Percentiles rank a stretch among this genome's conserved stretches.
Evolutionary conservation across 306 rosid species (phyloP).

Genomic region (Lathyrus oleraceus): DNA sequence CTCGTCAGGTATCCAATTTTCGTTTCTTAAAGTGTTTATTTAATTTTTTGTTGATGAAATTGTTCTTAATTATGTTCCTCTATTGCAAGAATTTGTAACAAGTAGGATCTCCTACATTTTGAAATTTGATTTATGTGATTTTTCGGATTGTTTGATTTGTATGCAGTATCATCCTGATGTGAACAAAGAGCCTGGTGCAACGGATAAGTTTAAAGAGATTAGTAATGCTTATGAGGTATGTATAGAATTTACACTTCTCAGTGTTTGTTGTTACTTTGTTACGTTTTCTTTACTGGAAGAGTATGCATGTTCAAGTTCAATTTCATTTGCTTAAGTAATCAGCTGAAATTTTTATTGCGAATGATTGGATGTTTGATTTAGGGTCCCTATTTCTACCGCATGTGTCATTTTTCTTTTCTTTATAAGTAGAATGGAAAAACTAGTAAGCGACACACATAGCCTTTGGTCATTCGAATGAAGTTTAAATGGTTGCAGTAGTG

Average conservation of each 20-base stretch:
- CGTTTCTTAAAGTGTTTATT: not conserved
- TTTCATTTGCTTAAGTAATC: not conserved
- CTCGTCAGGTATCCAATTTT: constrained; percentile 81
- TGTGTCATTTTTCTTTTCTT: not conserved
- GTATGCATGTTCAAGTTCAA: not conserved
- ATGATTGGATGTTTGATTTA: constrained; percentile 11
- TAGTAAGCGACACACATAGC: not conserved
- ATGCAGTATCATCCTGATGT: constrained; percentile 95
- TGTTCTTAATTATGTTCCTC: not conserved
- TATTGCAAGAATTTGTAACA: not conserved
- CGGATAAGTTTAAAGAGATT: constrained; percentile 93
- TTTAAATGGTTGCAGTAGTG: not conserved
- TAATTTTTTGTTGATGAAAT: not conserved
- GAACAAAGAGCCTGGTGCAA: constrained; percentile 94
- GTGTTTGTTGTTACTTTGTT: constrained; percentile 9
- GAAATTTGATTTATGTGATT: constrained; percentile 17
- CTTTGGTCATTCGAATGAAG: not conserved
- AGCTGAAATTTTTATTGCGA: not conserved
- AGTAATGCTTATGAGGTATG: constrained; percentile 95
- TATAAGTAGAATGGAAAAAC: not conserved
- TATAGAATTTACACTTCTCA: constrained; percentile 25
- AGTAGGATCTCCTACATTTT: not conserved
- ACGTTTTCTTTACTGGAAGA: not conserved
- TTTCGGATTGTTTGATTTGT: constrained; percentile 17
- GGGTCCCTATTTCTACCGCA: not conserved